Conservation (phyloP, 2,329 filamentous ascomycete species). For the Pestalotiopsis sp. region DNA sequence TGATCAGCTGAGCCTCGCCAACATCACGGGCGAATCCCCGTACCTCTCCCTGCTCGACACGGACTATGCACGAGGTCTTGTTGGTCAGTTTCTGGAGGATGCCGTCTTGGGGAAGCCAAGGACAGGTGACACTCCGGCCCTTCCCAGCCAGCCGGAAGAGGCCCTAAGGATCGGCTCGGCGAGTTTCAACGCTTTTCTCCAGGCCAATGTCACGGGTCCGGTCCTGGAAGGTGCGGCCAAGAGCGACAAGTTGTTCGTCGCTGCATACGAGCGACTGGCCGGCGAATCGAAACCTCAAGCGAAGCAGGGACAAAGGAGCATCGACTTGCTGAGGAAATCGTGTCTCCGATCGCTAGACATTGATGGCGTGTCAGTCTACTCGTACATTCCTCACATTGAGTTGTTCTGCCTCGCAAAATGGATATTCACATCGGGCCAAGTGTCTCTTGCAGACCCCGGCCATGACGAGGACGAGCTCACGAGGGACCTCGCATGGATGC, state of each 20-base stretch:
- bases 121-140: background rate
- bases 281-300: background rate
- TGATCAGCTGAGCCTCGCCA: slow-evolving; percentile 9
- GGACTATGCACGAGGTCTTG: slow-evolving; percentile 17
- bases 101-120: slow-evolving; percentile 12
- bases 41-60: slow-evolving; percentile 22
- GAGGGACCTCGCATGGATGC: slow-evolving; percentile 56
- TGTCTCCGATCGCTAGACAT: slow-evolving; percentile 72
- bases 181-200: slow-evolving; percentile 70
- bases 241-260: slow-evolving; percentile 32
- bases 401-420: slow-evolving; percentile 74
- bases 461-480: slow-evolving; percentile 39
- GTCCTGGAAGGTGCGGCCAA: slow-evolving; percentile 48
- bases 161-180: slow-evolving; percentile 56
- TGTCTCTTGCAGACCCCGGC: slow-evolving; percentile 21
- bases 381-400: slow-evolving; percentile 81
- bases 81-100: slow-evolving; percentile 21
- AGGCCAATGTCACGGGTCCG: slow-evolving; percentile 76
- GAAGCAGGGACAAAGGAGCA: slow-evolving; percentile 7
- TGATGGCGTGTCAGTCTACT: slow-evolving; percentile 87
- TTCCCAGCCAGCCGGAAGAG: slow-evolving; percentile 1
- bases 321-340: slow-evolving; percentile 25
- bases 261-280: slow-evolving; percentile 30
- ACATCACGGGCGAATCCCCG: slow-evolving; percentile 17
- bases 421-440: slow-evolving; percentile 44